Percentiles rank a stretch among this genome's conserved stretches.
Conservation (phyloP, 306 rosid genomes). For the Sechiopsis laciniata region DNA sequence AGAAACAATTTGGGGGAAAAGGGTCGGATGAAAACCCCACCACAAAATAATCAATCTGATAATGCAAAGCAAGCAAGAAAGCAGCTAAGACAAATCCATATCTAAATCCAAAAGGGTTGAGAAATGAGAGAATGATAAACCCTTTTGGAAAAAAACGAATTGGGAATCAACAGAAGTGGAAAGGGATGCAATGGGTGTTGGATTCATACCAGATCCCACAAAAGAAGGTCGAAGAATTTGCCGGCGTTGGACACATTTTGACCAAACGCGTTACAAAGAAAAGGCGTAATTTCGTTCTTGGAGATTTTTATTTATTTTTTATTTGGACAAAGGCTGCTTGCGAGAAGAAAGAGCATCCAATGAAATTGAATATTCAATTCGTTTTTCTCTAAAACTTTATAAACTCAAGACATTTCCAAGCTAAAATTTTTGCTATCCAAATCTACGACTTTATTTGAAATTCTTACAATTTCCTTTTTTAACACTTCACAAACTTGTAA, state of each 20-base stretch:
- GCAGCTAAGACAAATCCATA: slow-evolving; percentile 20
- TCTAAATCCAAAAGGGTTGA: slow-evolving; percentile 15
- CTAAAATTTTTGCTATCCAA: not conserved
- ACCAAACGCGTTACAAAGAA: slow-evolving; percentile 14
- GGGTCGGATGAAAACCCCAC: not conserved
- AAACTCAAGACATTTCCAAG: too few relatives aligned
- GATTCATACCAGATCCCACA: slow-evolving; percentile 47
- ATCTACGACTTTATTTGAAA: not conserved
- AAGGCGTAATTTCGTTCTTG: slow-evolving; percentile 1
- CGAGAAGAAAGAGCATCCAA: not conserved
- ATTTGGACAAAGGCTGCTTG: not conserved
- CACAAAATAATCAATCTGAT: not conserved
- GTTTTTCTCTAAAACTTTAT: too few relatives aligned
- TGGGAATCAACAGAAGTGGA: slow-evolving; percentile 24
- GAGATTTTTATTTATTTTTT: not conserved
- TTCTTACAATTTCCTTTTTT: not conserved
- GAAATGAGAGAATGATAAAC: not conserved
- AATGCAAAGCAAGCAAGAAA: not conserved
- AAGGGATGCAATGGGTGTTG: slow-evolving; percentile 17
- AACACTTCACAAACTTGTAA: not conserved
- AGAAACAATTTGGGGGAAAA: slow-evolving; percentile 24
- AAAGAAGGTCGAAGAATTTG: slow-evolving; percentile 29
- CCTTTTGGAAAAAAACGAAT: not conserved
- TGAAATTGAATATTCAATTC: not conserved
- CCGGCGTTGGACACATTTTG: slow-evolving; percentile 13